Conservation (phyloP, 306 rosid genomes). For the Quercus cerris region DNA sequence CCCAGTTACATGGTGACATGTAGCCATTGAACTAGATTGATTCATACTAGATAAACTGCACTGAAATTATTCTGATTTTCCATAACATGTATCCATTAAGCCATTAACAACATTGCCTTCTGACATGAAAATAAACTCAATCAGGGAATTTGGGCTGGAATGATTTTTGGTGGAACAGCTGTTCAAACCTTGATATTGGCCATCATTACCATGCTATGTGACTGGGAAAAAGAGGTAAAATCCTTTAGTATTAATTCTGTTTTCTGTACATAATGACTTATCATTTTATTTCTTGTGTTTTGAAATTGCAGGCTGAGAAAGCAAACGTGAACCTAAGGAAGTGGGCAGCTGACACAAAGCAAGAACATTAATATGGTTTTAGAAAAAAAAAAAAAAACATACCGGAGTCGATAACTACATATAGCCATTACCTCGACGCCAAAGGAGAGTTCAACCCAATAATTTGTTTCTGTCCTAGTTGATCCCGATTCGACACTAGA, state of each 20-base stretch:
- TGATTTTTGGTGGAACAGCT: constrained; percentile 69
- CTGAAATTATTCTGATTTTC: too few species aligned
- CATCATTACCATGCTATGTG: constrained; percentile 48
- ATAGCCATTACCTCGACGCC: not conserved
- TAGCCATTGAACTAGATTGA: too few species aligned
- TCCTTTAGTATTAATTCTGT: not conserved
- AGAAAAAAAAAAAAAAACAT: too few species aligned
- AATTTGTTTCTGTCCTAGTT: not conserved
- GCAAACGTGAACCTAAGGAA: constrained; percentile 35
- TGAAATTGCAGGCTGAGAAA: constrained; percentile 48
- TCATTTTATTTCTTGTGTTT: not conserved
- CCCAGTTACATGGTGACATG: too few species aligned
- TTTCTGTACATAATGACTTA: not conserved
- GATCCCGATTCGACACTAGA: not conserved
- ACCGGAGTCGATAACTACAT: not conserved
- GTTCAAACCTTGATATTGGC: constrained; percentile 52
- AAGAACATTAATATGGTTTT: not conserved
- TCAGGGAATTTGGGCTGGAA: constrained; percentile 69
- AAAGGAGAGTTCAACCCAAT: not conserved
- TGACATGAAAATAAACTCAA: not conserved
- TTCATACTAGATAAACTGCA: too few species aligned
- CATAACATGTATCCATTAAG: too few species aligned
- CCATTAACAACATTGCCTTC: too few species aligned
- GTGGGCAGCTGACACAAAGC: constrained; percentile 35
- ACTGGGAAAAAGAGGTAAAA: constrained; percentile 64